Conservation (phyloP, 2,329 filamentous ascomycete genomes). For the Ascochyta lentis region DNA sequence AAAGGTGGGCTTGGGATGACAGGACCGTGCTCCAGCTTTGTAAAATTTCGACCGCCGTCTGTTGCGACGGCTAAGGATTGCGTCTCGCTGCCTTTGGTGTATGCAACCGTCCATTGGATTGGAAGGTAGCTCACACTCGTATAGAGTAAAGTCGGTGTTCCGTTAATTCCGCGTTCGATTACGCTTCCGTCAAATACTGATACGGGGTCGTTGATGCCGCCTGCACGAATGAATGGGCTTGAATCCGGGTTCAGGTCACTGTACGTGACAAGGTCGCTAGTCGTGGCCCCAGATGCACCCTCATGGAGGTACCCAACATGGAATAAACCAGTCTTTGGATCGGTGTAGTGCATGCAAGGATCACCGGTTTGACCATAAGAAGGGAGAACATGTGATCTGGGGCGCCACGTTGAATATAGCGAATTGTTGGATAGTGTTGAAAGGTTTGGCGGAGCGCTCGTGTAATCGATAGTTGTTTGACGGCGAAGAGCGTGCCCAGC, state of each 20-base stretch:
- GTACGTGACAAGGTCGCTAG: slow-evolving; percentile 54
- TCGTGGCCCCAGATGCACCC: slow-evolving; percentile 40
- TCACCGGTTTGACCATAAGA: slow-evolving; percentile 52
- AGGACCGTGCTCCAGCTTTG: slow-evolving; percentile 49
- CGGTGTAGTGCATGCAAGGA: slow-evolving; percentile 56
- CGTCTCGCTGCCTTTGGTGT: slow-evolving; percentile 56
- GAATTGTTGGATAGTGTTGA: slow-evolving; percentile 26
- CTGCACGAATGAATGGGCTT: slow-evolving; percentile 39
- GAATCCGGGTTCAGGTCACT: slow-evolving; percentile 44
- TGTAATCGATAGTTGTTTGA: slow-evolving; percentile 22
- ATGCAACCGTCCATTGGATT: slow-evolving; percentile 56
- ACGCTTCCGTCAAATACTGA: slow-evolving; percentile 57
- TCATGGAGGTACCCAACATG: slow-evolving; percentile 55
- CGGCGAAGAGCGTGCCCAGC: slow-evolving; percentile 16
- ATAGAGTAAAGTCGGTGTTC: slow-evolving; percentile 54
- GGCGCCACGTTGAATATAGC: slow-evolving; percentile 36
- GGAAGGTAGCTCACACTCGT: slow-evolving; percentile 55
- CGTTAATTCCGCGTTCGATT: slow-evolving; percentile 53
- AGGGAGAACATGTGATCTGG: slow-evolving; percentile 52
- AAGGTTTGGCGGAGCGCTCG: slow-evolving; percentile 27
- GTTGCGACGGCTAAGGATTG: slow-evolving; percentile 53
- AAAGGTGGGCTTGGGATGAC: slow-evolving; percentile 50
- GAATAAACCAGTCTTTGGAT: slow-evolving; percentile 53
- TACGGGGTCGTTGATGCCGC: slow-evolving; percentile 53
- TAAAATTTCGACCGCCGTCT: slow-evolving; percentile 52